These are phyloP conservation scores for Exobasidium rhododendri DNA, from an alignment of 1,284 basidiomycete species.

Conservation along the genomic window DNA sequence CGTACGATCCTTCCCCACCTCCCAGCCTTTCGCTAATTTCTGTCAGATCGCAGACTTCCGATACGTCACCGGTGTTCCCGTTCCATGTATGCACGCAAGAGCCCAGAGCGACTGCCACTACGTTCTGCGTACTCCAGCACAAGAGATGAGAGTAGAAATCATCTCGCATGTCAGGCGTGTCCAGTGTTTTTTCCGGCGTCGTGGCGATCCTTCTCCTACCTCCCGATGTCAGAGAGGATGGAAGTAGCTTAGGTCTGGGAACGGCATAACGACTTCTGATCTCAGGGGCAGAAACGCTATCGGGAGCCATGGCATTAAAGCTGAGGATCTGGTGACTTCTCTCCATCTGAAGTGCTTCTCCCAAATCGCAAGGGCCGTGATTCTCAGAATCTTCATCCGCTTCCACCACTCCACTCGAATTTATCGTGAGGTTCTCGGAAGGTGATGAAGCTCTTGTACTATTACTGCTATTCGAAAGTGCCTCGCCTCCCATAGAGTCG, in stretches of 20 bases:
- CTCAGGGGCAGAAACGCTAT: constrained; percentile 52
- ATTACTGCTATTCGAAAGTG: constrained; percentile 18
- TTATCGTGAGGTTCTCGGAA: constrained; percentile 3
- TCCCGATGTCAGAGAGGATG: constrained; percentile 43
- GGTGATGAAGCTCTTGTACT: constrained; percentile 10
- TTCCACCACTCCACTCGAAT: neutral
- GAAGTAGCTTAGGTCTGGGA: constrained; percentile 42
- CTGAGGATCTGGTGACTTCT: constrained; percentile 56
- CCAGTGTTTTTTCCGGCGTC: constrained; percentile 82
- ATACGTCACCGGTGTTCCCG: constrained; percentile 80
- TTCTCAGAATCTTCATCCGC: neutral
- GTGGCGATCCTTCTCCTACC: constrained; percentile 75
- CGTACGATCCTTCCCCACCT: constrained; percentile 56
- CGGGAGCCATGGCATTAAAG: constrained; percentile 57
- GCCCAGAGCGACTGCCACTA: constrained; percentile 55
- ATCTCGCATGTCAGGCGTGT: constrained; percentile 89
- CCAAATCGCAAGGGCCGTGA: constrained; percentile 30
- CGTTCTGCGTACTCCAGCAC: constrained; percentile 81
- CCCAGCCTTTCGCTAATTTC: constrained; percentile 48
- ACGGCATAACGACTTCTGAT: constrained; percentile 44
- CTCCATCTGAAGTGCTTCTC: constrained; percentile 52
- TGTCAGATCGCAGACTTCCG: constrained; percentile 60
- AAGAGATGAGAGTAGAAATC: constrained; percentile 97
- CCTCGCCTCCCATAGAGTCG: constrained; percentile 38
- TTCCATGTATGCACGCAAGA: constrained; percentile 64